Conservation (phyloP, 2,329 filamentous ascomycete genomes). For the Rugonectria rugulosa region DNA sequence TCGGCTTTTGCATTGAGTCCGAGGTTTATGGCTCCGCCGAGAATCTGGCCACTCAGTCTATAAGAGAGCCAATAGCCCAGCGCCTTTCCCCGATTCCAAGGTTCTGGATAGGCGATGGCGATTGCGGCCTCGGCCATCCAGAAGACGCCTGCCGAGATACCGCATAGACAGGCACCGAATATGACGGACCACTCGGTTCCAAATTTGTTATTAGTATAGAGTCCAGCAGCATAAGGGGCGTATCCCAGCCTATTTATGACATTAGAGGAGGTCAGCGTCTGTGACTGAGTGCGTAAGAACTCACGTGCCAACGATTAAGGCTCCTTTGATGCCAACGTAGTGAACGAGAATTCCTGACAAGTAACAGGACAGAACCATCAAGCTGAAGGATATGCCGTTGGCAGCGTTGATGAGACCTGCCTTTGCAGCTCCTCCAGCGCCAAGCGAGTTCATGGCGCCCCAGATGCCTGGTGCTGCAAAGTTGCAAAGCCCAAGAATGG, state of each 20-base stretch:
- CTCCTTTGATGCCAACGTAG: constrained; percentile 74
- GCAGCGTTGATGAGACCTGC: constrained; percentile 74
- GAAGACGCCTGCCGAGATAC: constrained; percentile 75
- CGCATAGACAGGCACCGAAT: constrained; percentile 72
- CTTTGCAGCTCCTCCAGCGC: constrained; percentile 70
- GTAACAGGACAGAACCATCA: constrained; percentile 76
- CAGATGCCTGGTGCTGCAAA: constrained; percentile 76
- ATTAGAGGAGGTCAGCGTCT: constrained; percentile 4
- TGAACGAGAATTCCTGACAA: constrained; percentile 70
- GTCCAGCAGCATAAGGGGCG: constrained; percentile 73
- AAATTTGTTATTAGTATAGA: constrained; percentile 77
- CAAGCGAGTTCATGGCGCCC: constrained; percentile 77
- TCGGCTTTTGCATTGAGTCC: constrained; percentile 67
- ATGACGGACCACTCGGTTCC: constrained; percentile 74
- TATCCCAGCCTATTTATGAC: constrained; percentile 64
- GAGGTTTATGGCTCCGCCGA: constrained; percentile 76
- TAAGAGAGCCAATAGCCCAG: constrained; percentile 73
- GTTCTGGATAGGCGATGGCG: constrained; percentile 75
- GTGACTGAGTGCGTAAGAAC: constrained; percentile 25
- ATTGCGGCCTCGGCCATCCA: constrained; percentile 81
- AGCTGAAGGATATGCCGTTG: constrained; percentile 74
- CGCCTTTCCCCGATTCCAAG: constrained; percentile 69
- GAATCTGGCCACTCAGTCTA: constrained; percentile 68
- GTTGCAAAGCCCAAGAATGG: constrained; percentile 75
- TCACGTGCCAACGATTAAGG: constrained; percentile 73